Percentiles rank a stretch among this genome's conserved stretches.
Conservation (phyloP, 1,284 basidiomycete genomes). For the Neonothopanus nambi region DNA sequence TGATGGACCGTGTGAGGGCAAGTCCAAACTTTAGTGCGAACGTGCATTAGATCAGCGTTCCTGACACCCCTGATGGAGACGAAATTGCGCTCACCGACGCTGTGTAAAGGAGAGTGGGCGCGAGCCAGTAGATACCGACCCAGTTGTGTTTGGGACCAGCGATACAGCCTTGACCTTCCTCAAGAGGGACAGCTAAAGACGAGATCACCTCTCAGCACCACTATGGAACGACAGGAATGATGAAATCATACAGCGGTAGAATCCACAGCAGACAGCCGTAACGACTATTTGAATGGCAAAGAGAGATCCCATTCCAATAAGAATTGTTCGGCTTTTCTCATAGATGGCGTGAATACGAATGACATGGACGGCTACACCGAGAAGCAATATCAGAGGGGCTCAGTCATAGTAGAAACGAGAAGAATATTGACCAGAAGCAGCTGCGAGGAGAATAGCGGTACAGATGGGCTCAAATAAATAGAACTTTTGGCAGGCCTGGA, state of each 20-base stretch:
- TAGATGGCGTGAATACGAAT: slow-evolving; percentile 79
- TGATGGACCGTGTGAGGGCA: slow-evolving; percentile 62
- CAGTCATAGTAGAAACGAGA: neutral
- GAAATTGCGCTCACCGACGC: slow-evolving; percentile 47
- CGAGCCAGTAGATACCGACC: slow-evolving; percentile 83
- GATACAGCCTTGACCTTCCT: slow-evolving; percentile 76
- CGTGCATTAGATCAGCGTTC: neutral
- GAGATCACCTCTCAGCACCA: slow-evolving; percentile 11
- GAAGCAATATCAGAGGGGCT: slow-evolving; percentile 2
- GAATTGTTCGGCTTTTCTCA: slow-evolving; percentile 56
- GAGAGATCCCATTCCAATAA: slow-evolving; percentile 55
- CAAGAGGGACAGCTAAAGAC: slow-evolving; percentile 61
- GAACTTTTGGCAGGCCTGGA: slow-evolving; percentile 63
- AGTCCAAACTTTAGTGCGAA: slow-evolving; percentile 51
- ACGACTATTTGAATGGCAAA: slow-evolving; percentile 66
- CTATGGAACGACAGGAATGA: slow-evolving; percentile 1
- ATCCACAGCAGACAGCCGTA: slow-evolving; percentile 70
- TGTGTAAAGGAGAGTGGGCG: slow-evolving; percentile 70
- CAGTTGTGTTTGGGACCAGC: slow-evolving; percentile 75
- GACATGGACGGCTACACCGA: slow-evolving; percentile 58
- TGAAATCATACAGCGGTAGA: slow-evolving; percentile 59
- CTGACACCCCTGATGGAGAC: neutral
- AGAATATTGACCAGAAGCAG: slow-evolving; percentile 53
- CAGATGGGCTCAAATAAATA: slow-evolving; percentile 83
- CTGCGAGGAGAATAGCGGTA: slow-evolving; percentile 73